phyloP scores from a whole-genome alignment of 371 early-diverging fungal species.

The Caulochytrium protostelioides region DNA sequence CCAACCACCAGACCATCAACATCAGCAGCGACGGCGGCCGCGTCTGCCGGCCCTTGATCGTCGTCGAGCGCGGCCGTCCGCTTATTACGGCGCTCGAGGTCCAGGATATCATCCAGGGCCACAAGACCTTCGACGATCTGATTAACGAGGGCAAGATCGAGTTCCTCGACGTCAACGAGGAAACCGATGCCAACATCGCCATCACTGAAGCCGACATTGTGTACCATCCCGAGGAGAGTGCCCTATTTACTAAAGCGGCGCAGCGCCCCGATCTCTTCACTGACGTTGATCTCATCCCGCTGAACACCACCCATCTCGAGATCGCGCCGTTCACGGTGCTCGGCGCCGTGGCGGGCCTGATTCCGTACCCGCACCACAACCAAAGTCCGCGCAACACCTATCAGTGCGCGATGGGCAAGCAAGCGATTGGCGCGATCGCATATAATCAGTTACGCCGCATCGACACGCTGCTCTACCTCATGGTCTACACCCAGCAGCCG shows the following conservation, averaged over 20 bases:
- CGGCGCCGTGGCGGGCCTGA: constrained; percentile 94
- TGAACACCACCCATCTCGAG: constrained; percentile 88
- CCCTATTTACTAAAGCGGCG: neutral
- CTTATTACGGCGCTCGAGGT: constrained; percentile 53
- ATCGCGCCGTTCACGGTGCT: constrained; percentile 94
- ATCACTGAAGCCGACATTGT: constrained; percentile 62
- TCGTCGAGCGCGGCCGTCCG: constrained; percentile 66
- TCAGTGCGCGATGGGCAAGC: constrained; percentile 99
- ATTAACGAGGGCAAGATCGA: constrained; percentile 85
- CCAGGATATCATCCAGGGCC: constrained; percentile 33
- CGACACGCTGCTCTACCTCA: constrained; percentile 86
- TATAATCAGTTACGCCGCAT: constrained; percentile 89
- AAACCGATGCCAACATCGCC: constrained; percentile 88
- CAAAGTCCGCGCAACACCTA: constrained; percentile 98
- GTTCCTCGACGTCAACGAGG: constrained; percentile 98
- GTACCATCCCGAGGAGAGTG: constrained; percentile 9
- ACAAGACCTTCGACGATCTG: constrained; percentile 72
- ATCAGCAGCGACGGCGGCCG: constrained; percentile 96
- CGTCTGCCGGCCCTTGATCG: constrained; percentile 93
- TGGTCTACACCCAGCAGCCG: constrained; percentile 96
- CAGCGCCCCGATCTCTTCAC: neutral
- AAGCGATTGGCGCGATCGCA: constrained; percentile 95
- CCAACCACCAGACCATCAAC: constrained; percentile 62
- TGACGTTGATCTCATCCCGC: constrained; percentile 8
- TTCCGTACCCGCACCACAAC: constrained; percentile 99